Percentiles rank a stretch among this genome's conserved stretches.
phyloP scores from a whole-genome alignment of 768 basidiomycete genomes.

The Cystobasidium onofrii region DNA sequence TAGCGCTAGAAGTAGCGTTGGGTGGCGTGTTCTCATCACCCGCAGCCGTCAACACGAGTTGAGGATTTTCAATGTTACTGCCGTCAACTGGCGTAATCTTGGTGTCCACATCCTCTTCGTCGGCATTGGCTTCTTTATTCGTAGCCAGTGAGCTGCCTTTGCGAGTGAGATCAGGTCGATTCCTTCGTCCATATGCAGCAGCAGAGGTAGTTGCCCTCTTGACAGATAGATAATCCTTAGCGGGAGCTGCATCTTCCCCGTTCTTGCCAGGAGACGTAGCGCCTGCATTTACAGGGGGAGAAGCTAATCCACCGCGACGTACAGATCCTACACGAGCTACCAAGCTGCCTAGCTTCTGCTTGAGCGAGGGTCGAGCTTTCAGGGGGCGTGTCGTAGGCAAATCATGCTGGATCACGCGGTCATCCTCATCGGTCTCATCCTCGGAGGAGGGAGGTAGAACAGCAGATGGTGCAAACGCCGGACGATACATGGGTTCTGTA shows the following conservation, averaged over 20 bases:
- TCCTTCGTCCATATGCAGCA: constrained; percentile 4
- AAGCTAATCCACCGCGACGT: background rate
- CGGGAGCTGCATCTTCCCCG: background rate
- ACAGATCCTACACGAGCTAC: constrained; percentile 16
- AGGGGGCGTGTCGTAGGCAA: constrained; percentile 20
- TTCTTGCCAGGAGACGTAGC: background rate
- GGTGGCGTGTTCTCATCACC: background rate
- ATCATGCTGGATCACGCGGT: constrained; percentile 25
- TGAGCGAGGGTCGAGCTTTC: constrained; percentile 24
- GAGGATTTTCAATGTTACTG: background rate
- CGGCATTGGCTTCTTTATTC: background rate
- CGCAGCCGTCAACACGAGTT: background rate
- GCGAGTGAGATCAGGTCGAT: background rate
- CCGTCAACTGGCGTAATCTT: background rate
- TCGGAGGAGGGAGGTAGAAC: constrained; percentile 19
- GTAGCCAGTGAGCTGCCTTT: constrained; percentile 13
- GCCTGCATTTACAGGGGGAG: background rate
- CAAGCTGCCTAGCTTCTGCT: constrained; percentile 26
- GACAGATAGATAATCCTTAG: background rate
- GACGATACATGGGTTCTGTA: constrained; percentile 23
- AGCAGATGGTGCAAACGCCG: constrained; percentile 28
- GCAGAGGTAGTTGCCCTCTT: background rate
- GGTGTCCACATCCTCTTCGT: background rate
- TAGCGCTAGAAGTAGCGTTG: background rate
- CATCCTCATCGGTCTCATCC: constrained; percentile 27